Evolutionary conservation across 257 asterid genomes (phyloP).

Genomic region (Capsicum chinense): DNA sequence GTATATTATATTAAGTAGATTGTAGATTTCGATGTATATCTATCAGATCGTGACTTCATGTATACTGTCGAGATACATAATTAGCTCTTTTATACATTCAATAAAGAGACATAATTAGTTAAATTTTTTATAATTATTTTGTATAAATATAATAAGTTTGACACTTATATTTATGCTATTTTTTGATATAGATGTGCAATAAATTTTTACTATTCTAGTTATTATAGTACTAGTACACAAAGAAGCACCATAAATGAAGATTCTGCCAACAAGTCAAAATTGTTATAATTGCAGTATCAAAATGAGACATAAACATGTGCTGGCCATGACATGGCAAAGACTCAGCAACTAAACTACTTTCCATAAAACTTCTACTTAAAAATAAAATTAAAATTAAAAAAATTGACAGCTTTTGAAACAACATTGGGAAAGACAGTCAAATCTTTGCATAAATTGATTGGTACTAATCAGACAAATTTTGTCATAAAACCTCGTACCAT

Average conservation of each 20-base stretch:
- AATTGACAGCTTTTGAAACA: background rate
- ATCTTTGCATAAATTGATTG: background rate
- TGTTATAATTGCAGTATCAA: constrained; percentile 8
- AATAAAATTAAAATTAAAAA: background rate
- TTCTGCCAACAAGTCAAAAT: background rate
- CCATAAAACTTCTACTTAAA: background rate
- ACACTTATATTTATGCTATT: too few species aligned
- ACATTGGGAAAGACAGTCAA: constrained; percentile 21
- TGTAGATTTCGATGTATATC: too few species aligned
- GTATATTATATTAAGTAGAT: too few species aligned
- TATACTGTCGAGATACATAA: too few species aligned
- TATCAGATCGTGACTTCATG: too few species aligned
- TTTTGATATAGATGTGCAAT: too few species aligned
- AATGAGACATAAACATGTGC: constrained; percentile 19
- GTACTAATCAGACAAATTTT: background rate
- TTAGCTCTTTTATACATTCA: too few species aligned
- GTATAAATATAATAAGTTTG: too few species aligned
- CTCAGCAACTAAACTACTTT: background rate
- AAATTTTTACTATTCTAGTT: too few species aligned
- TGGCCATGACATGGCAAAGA: constrained; percentile 22
- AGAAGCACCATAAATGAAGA: background rate
- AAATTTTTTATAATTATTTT: too few species aligned
- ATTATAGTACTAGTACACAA: too few species aligned
- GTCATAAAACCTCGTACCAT: constrained; percentile 30
- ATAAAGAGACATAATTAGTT: too few species aligned